A percentile compares a stretch with the other conserved stretches of the same genome.
phyloP scores from a whole-genome alignment of 495 filamentous ascomycete genomes.

The Penicillium arizonense region DNA sequence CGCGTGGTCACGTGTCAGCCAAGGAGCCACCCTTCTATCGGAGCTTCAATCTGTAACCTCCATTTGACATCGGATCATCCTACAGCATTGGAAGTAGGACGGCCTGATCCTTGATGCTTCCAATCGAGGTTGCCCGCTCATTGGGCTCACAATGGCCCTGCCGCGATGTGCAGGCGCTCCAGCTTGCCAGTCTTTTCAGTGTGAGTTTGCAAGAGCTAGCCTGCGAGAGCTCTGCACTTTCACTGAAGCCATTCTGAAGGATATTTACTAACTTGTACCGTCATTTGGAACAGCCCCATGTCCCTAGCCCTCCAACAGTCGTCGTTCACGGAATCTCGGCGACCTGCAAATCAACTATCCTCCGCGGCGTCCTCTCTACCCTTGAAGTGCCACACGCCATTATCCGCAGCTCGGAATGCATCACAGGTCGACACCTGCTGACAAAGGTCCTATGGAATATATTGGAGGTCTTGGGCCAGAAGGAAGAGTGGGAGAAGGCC shows the following conservation, averaged over 20 bases:
- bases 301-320: conserved; percentile 55
- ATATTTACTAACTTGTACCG: conserved; percentile 14
- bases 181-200: conserved; percentile 60
- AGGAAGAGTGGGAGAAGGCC: conserved; percentile 37
- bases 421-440: conserved; percentile 85
- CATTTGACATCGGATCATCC: background rate
- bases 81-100: background rate
- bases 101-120: conserved; percentile 28
- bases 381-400: conserved; percentile 63
- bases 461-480: conserved; percentile 37
- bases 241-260: background rate
- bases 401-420: conserved; percentile 78
- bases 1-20: conserved; percentile 7
- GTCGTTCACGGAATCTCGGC: conserved; percentile 84
- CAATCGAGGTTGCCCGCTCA: conserved; percentile 34
- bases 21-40: conserved; percentile 4
- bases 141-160: conserved; percentile 58
- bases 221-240: background rate
- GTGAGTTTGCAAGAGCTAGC: conserved; percentile 36
- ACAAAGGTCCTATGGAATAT: conserved; percentile 51
- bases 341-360: conserved; percentile 83
- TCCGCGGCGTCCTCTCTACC: conserved; percentile 57
- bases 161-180: conserved; percentile 60
- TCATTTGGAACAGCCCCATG: conserved; percentile 28
- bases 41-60: conserved; percentile 4